Percentiles rank a stretch among this genome's conserved stretches.
phyloP scores from a whole-genome alignment of 2,329 filamentous ascomycete genomes.

The Pseudocercospora musae region DNA sequence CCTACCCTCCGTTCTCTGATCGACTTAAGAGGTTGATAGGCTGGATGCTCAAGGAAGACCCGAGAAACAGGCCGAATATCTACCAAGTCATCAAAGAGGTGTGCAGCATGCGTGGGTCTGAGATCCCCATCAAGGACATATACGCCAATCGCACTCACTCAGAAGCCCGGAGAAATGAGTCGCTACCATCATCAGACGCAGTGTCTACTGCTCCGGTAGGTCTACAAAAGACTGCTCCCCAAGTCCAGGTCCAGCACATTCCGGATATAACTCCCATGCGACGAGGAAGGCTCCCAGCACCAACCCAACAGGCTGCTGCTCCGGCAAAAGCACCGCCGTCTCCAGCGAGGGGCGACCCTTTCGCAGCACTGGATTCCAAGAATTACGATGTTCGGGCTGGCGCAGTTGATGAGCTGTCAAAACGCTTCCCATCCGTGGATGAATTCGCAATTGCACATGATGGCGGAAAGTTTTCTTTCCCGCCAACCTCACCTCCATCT shows the following conservation, averaged over 20 bases:
- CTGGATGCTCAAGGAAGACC: constrained; percentile 85
- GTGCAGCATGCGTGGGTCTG: constrained; percentile 80
- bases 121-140: constrained; percentile 80
- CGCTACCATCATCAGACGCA: constrained; percentile 56
- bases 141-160: constrained; percentile 57
- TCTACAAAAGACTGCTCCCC: constrained; percentile 74
- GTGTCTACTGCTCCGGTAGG: constrained; percentile 53
- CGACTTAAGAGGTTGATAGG: constrained; percentile 85
- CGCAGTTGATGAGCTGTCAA: constrained; percentile 74
- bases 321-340: constrained; percentile 55
- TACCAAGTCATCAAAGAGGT: constrained; percentile 87
- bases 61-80: constrained; percentile 78
- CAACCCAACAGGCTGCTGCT: constrained; percentile 41
- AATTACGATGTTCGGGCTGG: constrained; percentile 46
- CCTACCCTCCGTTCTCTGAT: constrained; percentile 85
- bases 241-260: constrained; percentile 67
- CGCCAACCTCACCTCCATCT: constrained; percentile 9
- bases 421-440: constrained; percentile 83
- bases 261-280: constrained; percentile 94
- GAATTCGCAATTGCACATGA: constrained; percentile 91
- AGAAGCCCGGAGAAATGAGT: constrained; percentile 60
- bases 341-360: constrained; percentile 77
- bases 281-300: constrained; percentile 64
- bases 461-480: constrained; percentile 21
- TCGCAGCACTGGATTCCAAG: constrained; percentile 79